Conservation (phyloP, 768 basidiomycete genomes). For the button mushroom (Agaricus bisporus) region DNA sequence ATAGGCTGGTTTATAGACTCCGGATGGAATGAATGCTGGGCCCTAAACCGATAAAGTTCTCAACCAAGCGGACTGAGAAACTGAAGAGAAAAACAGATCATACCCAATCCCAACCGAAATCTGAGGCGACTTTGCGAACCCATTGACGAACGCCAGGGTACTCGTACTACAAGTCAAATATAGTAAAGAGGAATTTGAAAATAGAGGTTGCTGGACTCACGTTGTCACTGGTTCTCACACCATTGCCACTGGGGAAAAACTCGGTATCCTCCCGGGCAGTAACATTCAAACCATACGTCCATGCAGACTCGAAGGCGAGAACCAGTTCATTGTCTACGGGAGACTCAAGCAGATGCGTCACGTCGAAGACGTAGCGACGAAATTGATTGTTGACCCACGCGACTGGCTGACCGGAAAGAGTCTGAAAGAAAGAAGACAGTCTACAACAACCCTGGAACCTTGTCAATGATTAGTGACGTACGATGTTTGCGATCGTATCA, state of each 20-base stretch:
- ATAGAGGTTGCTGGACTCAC: not conserved
- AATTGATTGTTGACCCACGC: constrained; percentile 58
- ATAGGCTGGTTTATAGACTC: constrained; percentile 51
- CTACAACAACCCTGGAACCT: not conserved
- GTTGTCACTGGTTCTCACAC: constrained; percentile 8
- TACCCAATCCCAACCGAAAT: constrained; percentile 64
- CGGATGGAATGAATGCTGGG: constrained; percentile 51
- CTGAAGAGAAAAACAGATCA: not conserved
- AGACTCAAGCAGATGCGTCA: constrained; percentile 33
- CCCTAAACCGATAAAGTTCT: constrained; percentile 26
- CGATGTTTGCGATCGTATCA: constrained; percentile 52
- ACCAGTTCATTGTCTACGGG: constrained; percentile 39
- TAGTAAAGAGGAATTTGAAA: not conserved
- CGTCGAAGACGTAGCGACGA: constrained; percentile 46
- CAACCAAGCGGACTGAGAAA: not conserved
- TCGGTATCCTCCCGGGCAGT: constrained; percentile 43
- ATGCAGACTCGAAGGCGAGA: constrained; percentile 47
- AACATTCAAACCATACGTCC: constrained; percentile 47
- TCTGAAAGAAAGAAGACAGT: constrained; percentile 23
- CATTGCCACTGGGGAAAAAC: constrained; percentile 26
- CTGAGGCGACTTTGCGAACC: constrained; percentile 44
- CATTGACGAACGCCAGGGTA: constrained; percentile 42
- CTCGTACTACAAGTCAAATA: constrained; percentile 31
- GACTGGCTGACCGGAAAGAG: constrained; percentile 42
- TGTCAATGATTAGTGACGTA: constrained; percentile 21